Evolutionary conservation across 441 rosid species (phyloP).

Genomic region (Theobroma grandiflorum): DNA sequence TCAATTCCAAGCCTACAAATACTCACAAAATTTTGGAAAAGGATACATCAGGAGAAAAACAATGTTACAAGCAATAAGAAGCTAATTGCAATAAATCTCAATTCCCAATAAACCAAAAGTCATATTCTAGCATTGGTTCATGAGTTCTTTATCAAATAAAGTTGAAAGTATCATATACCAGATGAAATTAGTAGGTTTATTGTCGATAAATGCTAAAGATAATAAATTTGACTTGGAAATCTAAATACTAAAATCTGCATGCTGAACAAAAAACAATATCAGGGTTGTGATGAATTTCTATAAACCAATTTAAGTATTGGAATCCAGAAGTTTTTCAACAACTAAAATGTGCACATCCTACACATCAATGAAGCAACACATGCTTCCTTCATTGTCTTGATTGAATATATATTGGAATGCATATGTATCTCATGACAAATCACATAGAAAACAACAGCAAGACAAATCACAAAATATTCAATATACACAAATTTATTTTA

Average conservation of each 20-base stretch:
- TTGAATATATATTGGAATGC: slow-evolving; percentile 4
- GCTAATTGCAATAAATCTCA: slow-evolving; percentile 1
- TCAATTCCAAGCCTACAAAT: neutral
- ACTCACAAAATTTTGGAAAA: slow-evolving; percentile 20
- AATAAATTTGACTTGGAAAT: neutral
- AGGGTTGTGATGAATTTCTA: neutral
- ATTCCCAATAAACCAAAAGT: slow-evolving; percentile 19
- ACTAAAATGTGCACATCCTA: slow-evolving; percentile 7
- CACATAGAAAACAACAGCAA: neutral
- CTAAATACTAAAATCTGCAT: slow-evolving; percentile 7
- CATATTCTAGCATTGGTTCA: slow-evolving; percentile 21
- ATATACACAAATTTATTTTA: neutral
- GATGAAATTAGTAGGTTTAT: neutral
- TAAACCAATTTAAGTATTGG: slow-evolving; percentile 1
- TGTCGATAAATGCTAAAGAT: neutral
- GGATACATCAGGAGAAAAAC: slow-evolving; percentile 20
- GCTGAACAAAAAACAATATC: slow-evolving; percentile 3
- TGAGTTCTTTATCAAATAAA: slow-evolving; percentile 18
- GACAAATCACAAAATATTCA: neutral
- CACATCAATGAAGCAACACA: slow-evolving; percentile 17
- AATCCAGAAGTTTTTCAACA: slow-evolving; percentile 14
- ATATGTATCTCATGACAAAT: neutral
- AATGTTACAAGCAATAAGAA: slow-evolving; percentile 1
- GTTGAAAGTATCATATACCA: neutral
- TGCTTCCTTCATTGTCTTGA: neutral